These are phyloP conservation scores for Moniliophthora roreri DNA, from an alignment of 1,284 basidiomycete species.

Conservation along the genomic window DNA sequence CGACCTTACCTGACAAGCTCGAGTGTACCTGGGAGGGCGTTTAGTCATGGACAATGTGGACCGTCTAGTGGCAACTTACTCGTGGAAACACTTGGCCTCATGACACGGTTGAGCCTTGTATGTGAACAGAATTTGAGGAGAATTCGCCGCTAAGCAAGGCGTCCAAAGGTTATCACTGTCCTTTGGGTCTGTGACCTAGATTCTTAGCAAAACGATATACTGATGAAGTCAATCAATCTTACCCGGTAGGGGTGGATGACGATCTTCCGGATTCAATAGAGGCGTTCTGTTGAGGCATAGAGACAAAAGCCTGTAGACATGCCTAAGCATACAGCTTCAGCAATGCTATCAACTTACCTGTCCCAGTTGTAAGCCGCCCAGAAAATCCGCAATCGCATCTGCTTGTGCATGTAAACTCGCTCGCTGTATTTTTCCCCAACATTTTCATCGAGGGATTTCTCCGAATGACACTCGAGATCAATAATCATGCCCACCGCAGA, in stretches of 20 bases:
- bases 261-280: slow-evolving; percentile 8
- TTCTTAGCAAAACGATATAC: background rate
- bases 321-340: background rate
- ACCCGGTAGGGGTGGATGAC: slow-evolving; percentile 14
- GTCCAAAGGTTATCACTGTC: slow-evolving; percentile 8
- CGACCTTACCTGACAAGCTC: slow-evolving; percentile 12
- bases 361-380: slow-evolving; percentile 18
- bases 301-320: slow-evolving; percentile 11
- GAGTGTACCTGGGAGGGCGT: slow-evolving; percentile 2
- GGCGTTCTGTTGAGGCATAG: slow-evolving; percentile 13
- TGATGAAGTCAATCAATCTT: background rate
- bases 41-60: background rate
- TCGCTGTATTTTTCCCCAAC: slow-evolving; percentile 1
- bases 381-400: slow-evolving; percentile 14
- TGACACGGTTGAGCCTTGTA: slow-evolving; percentile 15
- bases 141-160: slow-evolving; percentile 9
- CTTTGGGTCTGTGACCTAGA: slow-evolving; percentile 2
- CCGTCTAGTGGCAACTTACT: slow-evolving; percentile 5
- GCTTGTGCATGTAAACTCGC: slow-evolving; percentile 4
- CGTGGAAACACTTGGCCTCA: slow-evolving; percentile 14
- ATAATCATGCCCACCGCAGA: slow-evolving; percentile 17
- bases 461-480: slow-evolving; percentile 16
- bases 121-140: slow-evolving; percentile 10
- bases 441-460: slow-evolving; percentile 5
- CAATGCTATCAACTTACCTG: slow-evolving; percentile 6